Evolutionary conservation across 75 land plant species (phyloP).

Genomic region (Chamaecyparis obtusa): DNA sequence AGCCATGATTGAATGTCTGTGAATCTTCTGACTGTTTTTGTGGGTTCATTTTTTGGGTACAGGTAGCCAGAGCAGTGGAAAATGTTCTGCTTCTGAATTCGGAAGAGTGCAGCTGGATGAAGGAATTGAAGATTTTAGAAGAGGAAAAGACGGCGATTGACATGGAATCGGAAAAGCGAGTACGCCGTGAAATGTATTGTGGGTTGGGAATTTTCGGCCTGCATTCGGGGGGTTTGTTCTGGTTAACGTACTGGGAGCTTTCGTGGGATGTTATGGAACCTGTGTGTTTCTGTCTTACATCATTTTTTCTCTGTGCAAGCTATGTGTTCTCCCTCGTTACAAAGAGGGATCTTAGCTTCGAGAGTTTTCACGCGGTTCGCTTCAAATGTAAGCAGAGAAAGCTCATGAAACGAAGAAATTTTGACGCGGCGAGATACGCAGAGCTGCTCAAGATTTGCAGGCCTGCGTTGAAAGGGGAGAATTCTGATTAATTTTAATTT

Average conservation of each 20-base stretch:
- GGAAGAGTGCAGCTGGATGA: conserved; percentile 38
- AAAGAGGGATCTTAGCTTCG: conserved; percentile 65
- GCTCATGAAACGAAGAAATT: conserved; percentile 33
- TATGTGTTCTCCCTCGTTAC: conserved; percentile 74
- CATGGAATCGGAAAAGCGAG: conserved; percentile 41
- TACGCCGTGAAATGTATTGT: conserved; percentile 46
- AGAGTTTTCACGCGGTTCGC: conserved; percentile 57
- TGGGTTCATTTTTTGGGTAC: not conserved
- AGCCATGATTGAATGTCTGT: too few species aligned
- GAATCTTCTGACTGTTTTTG: too few species aligned
- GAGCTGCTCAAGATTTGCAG: not conserved
- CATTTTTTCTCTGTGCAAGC: conserved; percentile 44
- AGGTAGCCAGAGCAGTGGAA: conserved; percentile 69
- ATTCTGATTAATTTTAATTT: too few species aligned
- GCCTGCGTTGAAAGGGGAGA: too few species aligned
- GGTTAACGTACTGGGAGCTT: conserved; percentile 94
- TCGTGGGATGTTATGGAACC: conserved; percentile 97
- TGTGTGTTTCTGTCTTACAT: conserved; percentile 68
- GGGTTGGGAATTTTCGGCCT: conserved; percentile 54
- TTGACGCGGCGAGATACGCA: conserved; percentile 8
- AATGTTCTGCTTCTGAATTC: conserved; percentile 27
- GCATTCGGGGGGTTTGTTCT: conserved; percentile 57
- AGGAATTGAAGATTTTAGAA: conserved; percentile 46
- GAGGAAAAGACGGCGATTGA: conserved; percentile 63
- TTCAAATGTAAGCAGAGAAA: conserved; percentile 44